Base-by-base conservation (phyloP, 192 early-diverging fungal species). In the Chytriomyces confervae region DNA sequence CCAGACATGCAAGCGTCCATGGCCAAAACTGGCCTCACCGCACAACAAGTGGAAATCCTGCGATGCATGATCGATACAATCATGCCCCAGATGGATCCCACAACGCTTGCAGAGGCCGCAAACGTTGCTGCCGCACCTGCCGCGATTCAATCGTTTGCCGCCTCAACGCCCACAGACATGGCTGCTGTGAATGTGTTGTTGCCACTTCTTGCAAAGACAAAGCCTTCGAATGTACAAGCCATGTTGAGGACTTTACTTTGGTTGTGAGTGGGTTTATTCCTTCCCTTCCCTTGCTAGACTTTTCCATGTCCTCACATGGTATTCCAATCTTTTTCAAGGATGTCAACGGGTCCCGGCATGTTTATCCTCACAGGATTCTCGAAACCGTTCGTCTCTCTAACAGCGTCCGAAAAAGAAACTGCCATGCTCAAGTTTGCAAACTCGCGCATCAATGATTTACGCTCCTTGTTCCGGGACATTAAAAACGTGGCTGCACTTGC, bases 401-500 rank as follows among this genome's bases (percentile, higher is more conserved):
- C 60, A 11, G 16, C 18, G 29, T 11, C 11, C 18, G 73, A 75
- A 57, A n/a, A 62, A 4, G 73, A 64, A 20, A 11, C n/a, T 11
- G 73, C 62, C 11, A 62, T 75, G 60, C 73, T 75, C 44, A n/a
- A 8, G 8, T 48, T 75, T 18, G 20, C 16, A n/a, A 72, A 51
- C 5, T 60, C 50, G n/a, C 13, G 20, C 18, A 11, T 78, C 50
- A 61, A 71, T 43, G 57, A 61, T 10, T 61, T 78, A 24, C 66
- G 77, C 16, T 23, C 16, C 11, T 36, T 78, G 20, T 78, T 78
- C 77, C 27, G 57, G 24, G 69, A 69, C 27, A 23, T 77, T 45
- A 78, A 78, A 60, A 43, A n/a, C 13, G 47, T 71, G 23, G 61
- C 68, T 44, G 64, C 68, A 24, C 24, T 78, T 9, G 24, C 68